A percentile compares a stretch with the other conserved stretches of the same genome.
phyloP scores from a whole-genome alignment of 2,329 filamentous ascomycete species.

The Epichloe bromicola region DNA sequence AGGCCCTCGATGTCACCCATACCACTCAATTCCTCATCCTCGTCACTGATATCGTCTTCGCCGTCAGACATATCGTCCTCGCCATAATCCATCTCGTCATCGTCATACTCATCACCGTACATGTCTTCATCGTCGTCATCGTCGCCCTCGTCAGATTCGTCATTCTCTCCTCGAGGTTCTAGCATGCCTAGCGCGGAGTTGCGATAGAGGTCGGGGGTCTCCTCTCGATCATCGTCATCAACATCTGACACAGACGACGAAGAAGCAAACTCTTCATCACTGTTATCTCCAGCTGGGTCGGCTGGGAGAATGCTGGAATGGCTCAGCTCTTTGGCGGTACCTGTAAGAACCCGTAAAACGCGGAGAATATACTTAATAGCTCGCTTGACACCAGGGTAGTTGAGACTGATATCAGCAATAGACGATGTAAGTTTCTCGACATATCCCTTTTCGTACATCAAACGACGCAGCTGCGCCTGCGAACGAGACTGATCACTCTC shows the following conservation, averaged over 20 bases:
- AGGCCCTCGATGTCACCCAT: constrained; percentile 78
- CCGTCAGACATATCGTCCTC: constrained; percentile 74
- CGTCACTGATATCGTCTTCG: constrained; percentile 79
- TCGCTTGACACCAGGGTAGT: constrained; percentile 83
- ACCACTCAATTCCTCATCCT: constrained; percentile 69
- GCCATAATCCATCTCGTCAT: constrained; percentile 83
- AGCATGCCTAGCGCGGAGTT: constrained; percentile 94
- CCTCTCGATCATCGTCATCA: constrained; percentile 66
- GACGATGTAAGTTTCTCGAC: constrained; percentile 79
- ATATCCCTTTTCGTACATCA: constrained; percentile 98
- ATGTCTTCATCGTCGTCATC: constrained; percentile 73
- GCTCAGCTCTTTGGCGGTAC: constrained; percentile 76
- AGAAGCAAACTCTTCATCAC: constrained; percentile 79
- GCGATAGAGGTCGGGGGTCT: constrained; percentile 96
- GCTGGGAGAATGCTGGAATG: constrained; percentile 63
- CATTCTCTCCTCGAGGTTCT: constrained; percentile 68
- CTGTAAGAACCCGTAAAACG: constrained; percentile 75
- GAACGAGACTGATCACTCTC: constrained; percentile 38
- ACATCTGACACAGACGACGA: constrained; percentile 81
- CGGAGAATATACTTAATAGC: constrained; percentile 94
- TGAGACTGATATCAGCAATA: constrained; percentile 89
- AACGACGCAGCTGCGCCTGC: constrained; percentile 72
- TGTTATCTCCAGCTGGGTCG: constrained; percentile 48
- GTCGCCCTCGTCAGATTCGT: constrained; percentile 66
- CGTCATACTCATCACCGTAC: constrained; percentile 84